Conservation (phyloP, 371 early-diverging fungal genomes). For the Synchytrium microbalum region DNA sequence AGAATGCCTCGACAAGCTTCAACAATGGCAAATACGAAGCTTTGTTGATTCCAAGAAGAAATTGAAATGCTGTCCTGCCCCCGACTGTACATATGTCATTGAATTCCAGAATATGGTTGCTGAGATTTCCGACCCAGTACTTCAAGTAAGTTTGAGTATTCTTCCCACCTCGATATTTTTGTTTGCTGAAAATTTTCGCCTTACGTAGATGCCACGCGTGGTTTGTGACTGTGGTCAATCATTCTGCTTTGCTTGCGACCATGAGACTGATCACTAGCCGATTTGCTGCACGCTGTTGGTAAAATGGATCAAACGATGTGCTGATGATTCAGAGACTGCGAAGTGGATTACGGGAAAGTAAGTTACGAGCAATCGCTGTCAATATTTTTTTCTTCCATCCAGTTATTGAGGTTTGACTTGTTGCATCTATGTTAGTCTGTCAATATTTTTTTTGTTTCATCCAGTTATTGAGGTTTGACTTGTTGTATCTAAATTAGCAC, state of each 20-base stretch:
- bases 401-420: too few species aligned
- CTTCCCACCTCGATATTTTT: conserved; percentile 51
- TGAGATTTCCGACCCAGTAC: too few species aligned
- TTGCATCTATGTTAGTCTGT: too few species aligned
- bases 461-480: too few species aligned
- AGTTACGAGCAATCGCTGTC: too few species aligned
- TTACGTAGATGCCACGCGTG: conserved; percentile 69
- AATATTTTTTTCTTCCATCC: too few species aligned
- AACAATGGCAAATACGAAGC: conserved; percentile 72
- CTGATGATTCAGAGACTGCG: conserved; percentile 94
- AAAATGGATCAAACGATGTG: conserved; percentile 91
- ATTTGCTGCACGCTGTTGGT: conserved; percentile 77
- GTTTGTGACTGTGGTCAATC: conserved; percentile 78
- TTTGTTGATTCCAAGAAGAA: conserved; percentile 80
- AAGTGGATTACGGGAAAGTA: too few species aligned
- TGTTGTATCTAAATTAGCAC: conserved; percentile 92
- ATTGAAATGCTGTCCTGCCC: conserved; percentile 91
- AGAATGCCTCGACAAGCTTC: too few species aligned
- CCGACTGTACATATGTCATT: conserved; percentile 88
- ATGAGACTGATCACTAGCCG: conserved; percentile 83
- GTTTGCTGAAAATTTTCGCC: too few species aligned
- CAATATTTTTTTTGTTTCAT: too few species aligned
- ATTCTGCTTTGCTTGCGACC: conserved; percentile 89
- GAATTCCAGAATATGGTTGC: too few species aligned
- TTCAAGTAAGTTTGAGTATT: too few species aligned